A percentile compares a stretch with the other conserved stretches of the same genome.
phyloP scores from a whole-genome alignment of 768 basidiomycete species.

The Scleroderma bovista region DNA sequence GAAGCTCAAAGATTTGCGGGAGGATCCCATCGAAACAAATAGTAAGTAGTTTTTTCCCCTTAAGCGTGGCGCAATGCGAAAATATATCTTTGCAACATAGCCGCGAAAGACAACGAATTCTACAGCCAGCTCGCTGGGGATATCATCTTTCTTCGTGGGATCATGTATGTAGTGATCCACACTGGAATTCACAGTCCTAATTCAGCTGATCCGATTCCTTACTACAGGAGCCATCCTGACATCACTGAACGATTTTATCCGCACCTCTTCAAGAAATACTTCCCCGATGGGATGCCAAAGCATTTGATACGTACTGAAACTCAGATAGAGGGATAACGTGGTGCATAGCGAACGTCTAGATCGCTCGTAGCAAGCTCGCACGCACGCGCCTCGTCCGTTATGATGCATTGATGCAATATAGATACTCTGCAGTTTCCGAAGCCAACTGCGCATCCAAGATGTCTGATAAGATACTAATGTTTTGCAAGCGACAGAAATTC shows the following conservation, averaged over 20 bases:
- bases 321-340: too few species aligned
- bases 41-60: constrained; percentile 40
- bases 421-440: too few species aligned
- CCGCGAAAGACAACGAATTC: constrained; percentile 79
- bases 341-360: too few species aligned
- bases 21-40: constrained; percentile 49
- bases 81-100: constrained; percentile 31
- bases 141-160: constrained; percentile 68
- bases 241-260: constrained; percentile 77
- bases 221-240: constrained; percentile 73
- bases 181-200: neutral
- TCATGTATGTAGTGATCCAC: constrained; percentile 46
- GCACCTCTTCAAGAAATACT: constrained; percentile 60
- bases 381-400: too few species aligned
- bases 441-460: too few species aligned
- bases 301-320: constrained; percentile 44
- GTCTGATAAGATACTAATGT: too few species aligned
- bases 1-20: constrained; percentile 52
- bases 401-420: too few species aligned
- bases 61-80: neutral
- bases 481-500: too few species aligned
- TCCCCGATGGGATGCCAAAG: constrained; percentile 57
- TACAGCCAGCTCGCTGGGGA: constrained; percentile 61
- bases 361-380: too few species aligned
- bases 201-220: neutral